These are phyloP conservation scores for Eimeria falciformis DNA, from an alignment of 169 alveolate species.

Conservation along the genomic window DNA sequence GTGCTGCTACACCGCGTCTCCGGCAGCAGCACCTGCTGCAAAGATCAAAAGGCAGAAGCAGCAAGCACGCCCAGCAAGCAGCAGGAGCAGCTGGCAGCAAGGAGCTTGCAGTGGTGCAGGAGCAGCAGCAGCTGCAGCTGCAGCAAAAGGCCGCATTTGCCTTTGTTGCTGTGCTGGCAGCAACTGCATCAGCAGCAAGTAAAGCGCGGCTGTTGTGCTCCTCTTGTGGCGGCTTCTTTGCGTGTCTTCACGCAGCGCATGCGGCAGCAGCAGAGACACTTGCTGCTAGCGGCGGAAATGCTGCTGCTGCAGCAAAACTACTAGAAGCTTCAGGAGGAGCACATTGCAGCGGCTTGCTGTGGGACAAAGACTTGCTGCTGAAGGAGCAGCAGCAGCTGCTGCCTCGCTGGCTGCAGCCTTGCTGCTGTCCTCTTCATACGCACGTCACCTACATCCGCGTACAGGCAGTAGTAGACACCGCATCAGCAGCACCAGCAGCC, in stretches of 20 bases:
- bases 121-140: slow-evolving; percentile 59
- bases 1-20: too few species aligned
- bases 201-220: slow-evolving; percentile 32
- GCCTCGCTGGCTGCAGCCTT: slow-evolving; percentile 69
- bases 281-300: not conserved
- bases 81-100: not conserved
- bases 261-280: slow-evolving; percentile 50
- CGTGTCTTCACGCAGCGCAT: slow-evolving; percentile 28
- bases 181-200: slow-evolving; percentile 38
- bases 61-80: not conserved
- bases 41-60: slow-evolving; percentile 4
- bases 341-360: slow-evolving; percentile 21
- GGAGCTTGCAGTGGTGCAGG: slow-evolving; percentile 8
- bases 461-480: slow-evolving; percentile 8
- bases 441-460: slow-evolving; percentile 21
- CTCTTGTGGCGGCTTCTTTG: slow-evolving; percentile 44
- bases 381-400: slow-evolving; percentile 63
- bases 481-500: slow-evolving; percentile 17
- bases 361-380: not conserved
- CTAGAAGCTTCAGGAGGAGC: not conserved
- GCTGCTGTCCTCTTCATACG: slow-evolving; percentile 58
- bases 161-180: slow-evolving; percentile 66
- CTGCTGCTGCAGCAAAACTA: slow-evolving; percentile 14
- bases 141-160: slow-evolving; percentile 46
- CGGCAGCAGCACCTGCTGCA: not conserved